Percentiles rank a stretch among this genome's conserved stretches.
Conservation (phyloP, 768 basidiomycete genomes). For the Suillus fuscotomentosus region DNA sequence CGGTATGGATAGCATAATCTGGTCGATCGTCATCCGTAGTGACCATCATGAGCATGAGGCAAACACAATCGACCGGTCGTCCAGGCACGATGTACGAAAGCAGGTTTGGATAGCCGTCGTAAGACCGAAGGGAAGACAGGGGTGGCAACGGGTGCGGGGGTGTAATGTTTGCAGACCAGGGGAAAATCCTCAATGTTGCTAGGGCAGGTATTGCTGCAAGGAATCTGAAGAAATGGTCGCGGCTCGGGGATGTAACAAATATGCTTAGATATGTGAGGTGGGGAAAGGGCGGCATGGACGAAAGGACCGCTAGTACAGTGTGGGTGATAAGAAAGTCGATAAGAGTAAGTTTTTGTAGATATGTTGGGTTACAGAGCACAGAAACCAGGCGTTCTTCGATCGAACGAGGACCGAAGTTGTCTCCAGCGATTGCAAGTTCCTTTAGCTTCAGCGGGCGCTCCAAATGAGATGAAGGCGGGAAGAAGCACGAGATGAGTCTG, state of each 20-base stretch:
- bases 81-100: conserved; percentile 1
- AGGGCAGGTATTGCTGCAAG: not conserved
- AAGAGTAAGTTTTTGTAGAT: not conserved
- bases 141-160: not conserved
- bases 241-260: not conserved
- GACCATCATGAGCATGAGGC: not conserved
- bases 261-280: conserved; percentile 1
- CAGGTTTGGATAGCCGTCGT: not conserved
- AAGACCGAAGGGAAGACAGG: conserved; percentile 1
- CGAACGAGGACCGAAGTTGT: not conserved
- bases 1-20: not conserved
- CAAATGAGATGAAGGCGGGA: not conserved
- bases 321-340: not conserved
- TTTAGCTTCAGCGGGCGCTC: not conserved
- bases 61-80: not conserved
- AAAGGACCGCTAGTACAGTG: not conserved
- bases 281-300: not conserved
- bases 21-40: not conserved
- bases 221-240: not conserved
- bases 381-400: not conserved
- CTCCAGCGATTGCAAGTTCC: not conserved
- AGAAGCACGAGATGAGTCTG: not conserved
- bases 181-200: not conserved
- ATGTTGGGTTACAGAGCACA: not conserved
- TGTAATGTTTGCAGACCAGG: not conserved